Evolutionary conservation across 2,329 filamentous ascomycete species (phyloP).

Genomic region (Cladosporium velox): DNA sequence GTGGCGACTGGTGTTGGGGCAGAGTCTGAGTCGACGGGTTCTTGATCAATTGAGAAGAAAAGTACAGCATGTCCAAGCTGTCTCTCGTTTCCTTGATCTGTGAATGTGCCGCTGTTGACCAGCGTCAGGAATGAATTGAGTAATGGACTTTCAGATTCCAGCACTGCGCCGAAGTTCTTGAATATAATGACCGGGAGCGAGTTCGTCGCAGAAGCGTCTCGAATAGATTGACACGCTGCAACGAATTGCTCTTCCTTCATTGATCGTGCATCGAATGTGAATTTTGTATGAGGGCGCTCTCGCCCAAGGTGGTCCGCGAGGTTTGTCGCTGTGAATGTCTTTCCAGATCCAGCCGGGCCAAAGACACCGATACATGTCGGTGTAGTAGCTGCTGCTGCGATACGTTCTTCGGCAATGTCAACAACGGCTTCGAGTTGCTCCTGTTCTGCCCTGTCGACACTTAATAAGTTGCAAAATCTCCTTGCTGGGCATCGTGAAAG

Average conservation of each 20-base stretch:
- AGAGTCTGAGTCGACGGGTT: slow-evolving; percentile 28
- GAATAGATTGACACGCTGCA: slow-evolving; percentile 35
- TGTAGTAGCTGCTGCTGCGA: slow-evolving; percentile 26
- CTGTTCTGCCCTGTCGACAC: slow-evolving; percentile 35
- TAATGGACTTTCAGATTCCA: slow-evolving; percentile 31
- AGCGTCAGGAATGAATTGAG: slow-evolving; percentile 35
- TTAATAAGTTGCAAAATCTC: slow-evolving; percentile 33
- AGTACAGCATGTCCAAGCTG: slow-evolving; percentile 34
- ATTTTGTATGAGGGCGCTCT: slow-evolving; percentile 27
- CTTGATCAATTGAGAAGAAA: slow-evolving; percentile 38
- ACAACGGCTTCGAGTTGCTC: slow-evolving; percentile 36
- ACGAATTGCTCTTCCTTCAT: slow-evolving; percentile 33
- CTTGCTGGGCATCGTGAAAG: slow-evolving; percentile 34
- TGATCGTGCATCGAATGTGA: slow-evolving; percentile 35
- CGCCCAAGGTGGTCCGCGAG: slow-evolving; percentile 31
- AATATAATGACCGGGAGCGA: slow-evolving; percentile 34
- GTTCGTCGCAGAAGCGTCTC: slow-evolving; percentile 34
- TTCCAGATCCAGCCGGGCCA: slow-evolving; percentile 36
- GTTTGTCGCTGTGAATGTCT: slow-evolving; percentile 38
- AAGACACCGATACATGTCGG: slow-evolving; percentile 38
- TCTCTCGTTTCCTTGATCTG: slow-evolving; percentile 33
- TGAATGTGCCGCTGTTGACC: slow-evolving; percentile 36
- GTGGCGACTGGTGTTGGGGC: slow-evolving; percentile 31
- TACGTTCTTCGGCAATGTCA: slow-evolving; percentile 34
- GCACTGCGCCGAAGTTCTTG: slow-evolving; percentile 36